Evolutionary conservation across 305 asterid genomes (phyloP), one percentile per base, ranked within the genome.

Genomic region (Caryopteris hybrid): DNA sequence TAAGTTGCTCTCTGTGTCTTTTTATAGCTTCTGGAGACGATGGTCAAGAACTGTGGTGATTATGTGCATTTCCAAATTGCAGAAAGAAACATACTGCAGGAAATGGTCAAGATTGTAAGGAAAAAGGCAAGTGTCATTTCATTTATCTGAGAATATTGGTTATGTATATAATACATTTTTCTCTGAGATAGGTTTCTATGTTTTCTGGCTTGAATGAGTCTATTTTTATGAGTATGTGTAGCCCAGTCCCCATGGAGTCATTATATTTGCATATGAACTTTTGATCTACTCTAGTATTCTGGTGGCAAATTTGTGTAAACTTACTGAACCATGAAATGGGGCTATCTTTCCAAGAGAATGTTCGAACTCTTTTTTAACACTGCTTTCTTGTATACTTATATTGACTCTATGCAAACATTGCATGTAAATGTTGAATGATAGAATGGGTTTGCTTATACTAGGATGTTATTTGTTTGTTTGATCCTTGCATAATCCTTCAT

Each of bases 21-120:
- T 46, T 50, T 65, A 34, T 71, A 92, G 99, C 96, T 95, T 78
- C 84, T 92, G 78, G 98, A 95, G 88, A 89, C 89, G 65, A 88
- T 92, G 92, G 95, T 95, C 81, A 92, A 95, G 91, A 95, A 95
- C 84, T 92, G 99, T 76, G 98, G 96, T 27, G 98, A 92, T 80
- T 80, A 70, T 60, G 84, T 88, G 76, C 99, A 95, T 84, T 88
- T 89, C 59, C 99, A 86, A 81, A 86, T 95, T 69, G 96, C 88
- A 18, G 99, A 92, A 61, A 83, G 92, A 64, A 85, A 74, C 76
- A 84, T 95, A 68, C 79, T 88, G 51, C 98, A 68, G 53, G 98
- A 92, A 77, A 86, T 95, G 98, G 95, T 85, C 79, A 95, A 88
- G 84, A 87, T 85, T 74, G 95, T 88, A 39, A 88, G 74, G 90